Base-by-base conservation (phyloP, 192 early-diverging fungal genomes). In the Oehlia diaphana region DNA sequence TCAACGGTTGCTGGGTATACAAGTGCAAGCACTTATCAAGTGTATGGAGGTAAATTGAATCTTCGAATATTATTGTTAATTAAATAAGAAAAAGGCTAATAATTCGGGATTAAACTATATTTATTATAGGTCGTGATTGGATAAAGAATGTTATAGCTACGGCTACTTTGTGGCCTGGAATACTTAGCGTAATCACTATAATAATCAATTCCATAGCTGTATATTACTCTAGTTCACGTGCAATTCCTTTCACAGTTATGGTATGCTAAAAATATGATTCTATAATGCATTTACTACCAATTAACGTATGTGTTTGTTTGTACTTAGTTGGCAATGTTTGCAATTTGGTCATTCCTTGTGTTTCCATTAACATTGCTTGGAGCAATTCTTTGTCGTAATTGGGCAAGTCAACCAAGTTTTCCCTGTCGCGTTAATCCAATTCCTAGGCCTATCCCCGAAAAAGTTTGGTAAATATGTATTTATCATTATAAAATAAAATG, bases 381-480 rank as follows among this genome's bases (percentile, higher is more conserved):
- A 14, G 86, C 90, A 8, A 90, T 94, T 64, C 72, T 95, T 8
- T 93, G 92, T 9, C 83, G 86, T 26, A 92, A 92, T 79, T 94
- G 87, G 83, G 83, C 86, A 26, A 87, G 86, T 26, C 80, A 86
- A 12, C 84, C 88, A 1, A 86, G 92, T 67, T 93, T 93, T 80
- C 94, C 94, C 16, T 93, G 93, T 80, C 88, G 93, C 47, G 90
- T 94, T 14, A 94, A 95, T 74, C 90, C 92, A 8, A 94, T 95
- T 63, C 94, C 94, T 21, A 79, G 94, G 21, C 92, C 89, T 1
- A 92, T 95, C 66, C 94, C 94, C 19, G 92, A 94, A 37, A 90
- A 92, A 58, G 71, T 86, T n/a, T 94, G 93, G 94, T 89, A 89
- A 37, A 35, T 58, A 3, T 14, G 6, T 26, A 39, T 31, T 47